Conservation (phyloP, 2,329 filamentous ascomycete species). For the Anthostomella pinea region DNA sequence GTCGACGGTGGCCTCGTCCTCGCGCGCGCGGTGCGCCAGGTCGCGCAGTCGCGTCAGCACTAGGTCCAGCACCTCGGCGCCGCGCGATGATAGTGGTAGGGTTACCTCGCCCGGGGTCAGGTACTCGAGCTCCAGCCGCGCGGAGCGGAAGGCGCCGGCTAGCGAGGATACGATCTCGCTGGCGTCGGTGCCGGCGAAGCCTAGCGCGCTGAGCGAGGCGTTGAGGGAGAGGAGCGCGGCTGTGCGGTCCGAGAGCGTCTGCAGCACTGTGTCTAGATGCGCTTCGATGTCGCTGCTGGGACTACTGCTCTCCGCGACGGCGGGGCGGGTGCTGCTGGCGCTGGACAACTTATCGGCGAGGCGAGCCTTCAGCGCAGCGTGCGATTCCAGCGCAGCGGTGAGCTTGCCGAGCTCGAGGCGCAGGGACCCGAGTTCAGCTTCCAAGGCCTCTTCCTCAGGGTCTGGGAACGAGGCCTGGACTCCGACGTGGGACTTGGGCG, state of each 20-base stretch:
- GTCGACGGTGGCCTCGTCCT: conserved; percentile 54
- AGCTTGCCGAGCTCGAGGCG: conserved; percentile 48
- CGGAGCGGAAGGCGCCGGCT: conserved; percentile 49
- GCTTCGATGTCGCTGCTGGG: conserved; percentile 36
- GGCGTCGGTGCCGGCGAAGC: conserved; percentile 48
- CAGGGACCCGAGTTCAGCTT: conserved; percentile 48
- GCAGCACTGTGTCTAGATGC: conserved; percentile 42
- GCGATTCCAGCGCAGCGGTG: conserved; percentile 44
- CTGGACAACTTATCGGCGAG: conserved; percentile 25
- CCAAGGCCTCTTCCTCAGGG: conserved; percentile 39
- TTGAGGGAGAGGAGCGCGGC: conserved; percentile 45
- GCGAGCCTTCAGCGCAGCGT: conserved; percentile 40
- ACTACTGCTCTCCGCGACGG: conserved; percentile 8
- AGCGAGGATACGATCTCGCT: conserved; percentile 49
- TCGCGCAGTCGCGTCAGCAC: conserved; percentile 49
- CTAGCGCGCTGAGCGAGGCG: conserved; percentile 44
- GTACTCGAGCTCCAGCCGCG: conserved; percentile 61
- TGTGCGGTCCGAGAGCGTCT: conserved; percentile 47
- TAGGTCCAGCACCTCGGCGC: conserved; percentile 54
- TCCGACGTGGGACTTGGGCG: conserved; percentile 34
- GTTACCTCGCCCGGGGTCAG: conserved; percentile 57
- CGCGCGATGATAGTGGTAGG: conserved; percentile 50
- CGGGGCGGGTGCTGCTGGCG: conserved; percentile 2
- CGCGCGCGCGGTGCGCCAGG: conserved; percentile 44
- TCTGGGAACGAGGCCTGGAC: conserved; percentile 44